Percentiles rank a stretch among this genome's conserved stretches.
phyloP scores from a whole-genome alignment of 176 grass and related monocot species.

The Otatea glauca region DNA sequence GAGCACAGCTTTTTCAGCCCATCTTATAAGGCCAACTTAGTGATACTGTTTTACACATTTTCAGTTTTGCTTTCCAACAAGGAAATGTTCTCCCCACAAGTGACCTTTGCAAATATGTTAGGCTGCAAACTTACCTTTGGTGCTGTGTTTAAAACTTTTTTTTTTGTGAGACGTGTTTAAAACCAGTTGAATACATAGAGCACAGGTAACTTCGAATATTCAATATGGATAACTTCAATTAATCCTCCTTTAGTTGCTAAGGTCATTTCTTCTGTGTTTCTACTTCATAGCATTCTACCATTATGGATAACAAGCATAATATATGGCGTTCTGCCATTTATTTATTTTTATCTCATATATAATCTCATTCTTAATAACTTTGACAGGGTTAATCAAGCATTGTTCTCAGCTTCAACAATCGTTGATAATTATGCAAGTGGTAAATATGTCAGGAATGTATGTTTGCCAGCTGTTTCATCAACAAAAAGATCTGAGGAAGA shows the following conservation, averaged over 20 bases:
- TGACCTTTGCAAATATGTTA: not conserved
- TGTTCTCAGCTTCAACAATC: conserved; percentile 70
- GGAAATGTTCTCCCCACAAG: not conserved
- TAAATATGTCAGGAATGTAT: conserved; percentile 65
- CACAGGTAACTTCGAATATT: conserved; percentile 13
- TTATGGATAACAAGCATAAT: conserved; percentile 20
- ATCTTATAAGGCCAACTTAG: too few relatives aligned
- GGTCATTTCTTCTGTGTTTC: conserved; percentile 11
- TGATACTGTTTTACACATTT: not conserved
- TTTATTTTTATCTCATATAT: conserved; percentile 23
- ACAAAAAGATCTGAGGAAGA: conserved; percentile 62
- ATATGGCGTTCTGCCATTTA: conserved; percentile 33
- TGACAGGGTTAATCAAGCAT: conserved; percentile 85
- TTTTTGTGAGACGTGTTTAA: not conserved
- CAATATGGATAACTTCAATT: not conserved
- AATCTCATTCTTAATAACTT: conserved; percentile 30
- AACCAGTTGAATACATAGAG: conserved; percentile 9
- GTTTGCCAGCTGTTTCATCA: conserved; percentile 71
- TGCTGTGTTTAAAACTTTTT: not conserved
- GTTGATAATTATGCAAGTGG: conserved; percentile 77
- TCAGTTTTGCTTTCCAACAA: conserved; percentile 20
- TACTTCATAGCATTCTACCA: conserved; percentile 29
- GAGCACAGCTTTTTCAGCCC: not conserved
- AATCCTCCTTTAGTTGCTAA: conserved; percentile 18
- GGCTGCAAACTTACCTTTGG: not conserved